phyloP scores from a whole-genome alignment of 352 stramenopile genomes.

The Pythium volutum region DNA sequence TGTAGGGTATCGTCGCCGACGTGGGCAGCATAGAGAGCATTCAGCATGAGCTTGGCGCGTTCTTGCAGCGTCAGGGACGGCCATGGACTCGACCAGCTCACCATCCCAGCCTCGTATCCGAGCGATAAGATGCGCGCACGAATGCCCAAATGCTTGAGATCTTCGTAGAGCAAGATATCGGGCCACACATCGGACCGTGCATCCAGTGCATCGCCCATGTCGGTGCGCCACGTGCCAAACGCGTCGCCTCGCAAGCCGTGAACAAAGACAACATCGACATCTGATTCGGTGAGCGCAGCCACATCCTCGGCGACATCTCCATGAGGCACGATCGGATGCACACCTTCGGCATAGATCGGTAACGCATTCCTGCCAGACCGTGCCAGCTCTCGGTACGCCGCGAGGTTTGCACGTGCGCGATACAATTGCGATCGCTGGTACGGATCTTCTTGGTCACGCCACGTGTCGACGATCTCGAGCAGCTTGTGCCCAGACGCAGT shows the following conservation, averaged over 20 bases:
- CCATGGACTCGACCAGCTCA: conserved; percentile 85
- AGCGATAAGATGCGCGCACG: conserved; percentile 65
- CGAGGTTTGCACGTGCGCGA: conserved; percentile 63
- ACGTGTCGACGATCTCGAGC: conserved; percentile 35
- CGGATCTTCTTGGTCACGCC: conserved; percentile 46
- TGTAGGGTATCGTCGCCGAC: conserved; percentile 33
- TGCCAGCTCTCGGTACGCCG: conserved; percentile 50
- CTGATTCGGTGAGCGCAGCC: not conserved
- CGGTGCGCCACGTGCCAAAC: conserved; percentile 78
- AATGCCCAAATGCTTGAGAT: conserved; percentile 44
- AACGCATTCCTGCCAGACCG: conserved; percentile 28
- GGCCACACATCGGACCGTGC: conserved; percentile 70
- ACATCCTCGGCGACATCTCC: not conserved
- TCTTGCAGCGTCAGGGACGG: conserved; percentile 79
- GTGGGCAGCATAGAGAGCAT: conserved; percentile 61
- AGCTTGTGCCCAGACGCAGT: conserved; percentile 45
- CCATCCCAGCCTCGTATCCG: conserved; percentile 79
- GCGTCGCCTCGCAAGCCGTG: conserved; percentile 78
- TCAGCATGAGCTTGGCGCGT: conserved; percentile 66
- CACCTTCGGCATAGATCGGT: conserved; percentile 71
- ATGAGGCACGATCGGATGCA: conserved; percentile 64
- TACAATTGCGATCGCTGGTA: conserved; percentile 76
- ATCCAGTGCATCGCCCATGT: conserved; percentile 63
- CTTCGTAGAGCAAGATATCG: conserved; percentile 56
- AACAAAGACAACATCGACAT: conserved; percentile 81